phyloP scores from a whole-genome alignment of 768 basidiomycete genomes.

The Leccinum barrowsii region DNA sequence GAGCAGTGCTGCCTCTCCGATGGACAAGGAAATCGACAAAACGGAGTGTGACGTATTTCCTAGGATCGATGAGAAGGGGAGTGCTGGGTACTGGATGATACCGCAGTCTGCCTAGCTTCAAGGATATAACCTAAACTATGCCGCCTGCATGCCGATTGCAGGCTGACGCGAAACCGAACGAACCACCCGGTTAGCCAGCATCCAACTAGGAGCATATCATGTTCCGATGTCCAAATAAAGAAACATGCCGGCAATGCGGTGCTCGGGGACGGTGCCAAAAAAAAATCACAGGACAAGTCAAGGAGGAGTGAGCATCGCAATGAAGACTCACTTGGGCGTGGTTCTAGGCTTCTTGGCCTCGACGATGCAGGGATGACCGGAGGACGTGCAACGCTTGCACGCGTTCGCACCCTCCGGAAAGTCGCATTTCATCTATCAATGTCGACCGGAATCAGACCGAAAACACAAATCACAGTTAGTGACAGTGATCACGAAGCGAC shows the following conservation, averaged over 20 bases:
- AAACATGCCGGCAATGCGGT: constrained; percentile 26
- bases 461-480: constrained; percentile 11
- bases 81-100: neutral
- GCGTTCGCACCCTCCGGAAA: constrained; percentile 69
- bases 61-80: neutral
- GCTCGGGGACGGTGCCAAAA: constrained; percentile 9
- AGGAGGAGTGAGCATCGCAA: constrained; percentile 14
- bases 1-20: constrained; percentile 11
- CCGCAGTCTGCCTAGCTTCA: constrained; percentile 6
- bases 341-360: constrained; percentile 78
- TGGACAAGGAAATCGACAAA: constrained; percentile 8
- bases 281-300: neutral
- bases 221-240: constrained; percentile 24
- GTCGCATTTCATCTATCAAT: constrained; percentile 77
- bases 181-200: constrained; percentile 3
- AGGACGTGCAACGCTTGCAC: constrained; percentile 73
- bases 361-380: constrained; percentile 76
- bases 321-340: constrained; percentile 70
- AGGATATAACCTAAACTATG: constrained; percentile 13
- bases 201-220: constrained; percentile 19
- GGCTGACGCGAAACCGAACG: constrained; percentile 15
- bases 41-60: neutral
- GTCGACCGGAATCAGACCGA: constrained; percentile 10
- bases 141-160: constrained; percentile 9
- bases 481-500: constrained; percentile 4